phyloP scores from a whole-genome alignment of 805 yeast species.

The Zygotorulaspora sp. region DNA sequence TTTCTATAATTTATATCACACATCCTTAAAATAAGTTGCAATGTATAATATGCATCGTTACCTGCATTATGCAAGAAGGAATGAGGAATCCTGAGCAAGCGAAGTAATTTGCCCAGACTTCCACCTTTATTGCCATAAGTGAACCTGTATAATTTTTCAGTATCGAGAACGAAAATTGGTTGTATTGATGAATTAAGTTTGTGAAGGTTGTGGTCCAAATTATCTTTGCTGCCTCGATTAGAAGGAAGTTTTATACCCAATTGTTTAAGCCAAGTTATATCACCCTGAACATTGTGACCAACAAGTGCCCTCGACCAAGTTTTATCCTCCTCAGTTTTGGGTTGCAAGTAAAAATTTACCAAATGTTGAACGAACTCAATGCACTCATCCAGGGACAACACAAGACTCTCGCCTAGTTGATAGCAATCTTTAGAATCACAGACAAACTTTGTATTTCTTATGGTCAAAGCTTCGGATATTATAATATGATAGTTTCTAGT shows the following conservation, averaged over 20 bases:
- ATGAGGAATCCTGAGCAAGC: conserved; percentile 49
- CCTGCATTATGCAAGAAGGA: conserved; percentile 65
- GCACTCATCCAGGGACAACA: conserved; percentile 39
- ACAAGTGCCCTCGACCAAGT: conserved; percentile 41
- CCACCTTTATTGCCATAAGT: conserved; percentile 42
- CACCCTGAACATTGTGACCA: conserved; percentile 58
- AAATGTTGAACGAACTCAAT: conserved; percentile 40
- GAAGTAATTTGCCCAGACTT: conserved; percentile 44
- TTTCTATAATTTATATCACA: conserved; percentile 41
- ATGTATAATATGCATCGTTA: conserved; percentile 63
- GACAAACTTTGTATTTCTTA: conserved; percentile 50
- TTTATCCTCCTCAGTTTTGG: conserved; percentile 25
- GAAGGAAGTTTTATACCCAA: conserved; percentile 47
- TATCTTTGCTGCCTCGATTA: conserved; percentile 1
- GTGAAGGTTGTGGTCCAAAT: conserved; percentile 11
- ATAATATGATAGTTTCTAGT: conserved; percentile 43
- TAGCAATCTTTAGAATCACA: conserved; percentile 50
- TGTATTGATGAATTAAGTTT: background rate
- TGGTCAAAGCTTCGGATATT: conserved; percentile 41
- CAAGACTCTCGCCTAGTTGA: conserved; percentile 46
- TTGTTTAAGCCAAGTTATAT: conserved; percentile 46
- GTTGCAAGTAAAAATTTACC: conserved; percentile 41
- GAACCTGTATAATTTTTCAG: conserved; percentile 41
- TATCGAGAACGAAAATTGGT: conserved; percentile 39
- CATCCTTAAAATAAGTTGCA: conserved; percentile 46